Evolutionary conservation across 306 rosid species (phyloP), one percentile per base, ranked within the genome.

Genomic region (barrel medic (Medicago truncatula)): DNA sequence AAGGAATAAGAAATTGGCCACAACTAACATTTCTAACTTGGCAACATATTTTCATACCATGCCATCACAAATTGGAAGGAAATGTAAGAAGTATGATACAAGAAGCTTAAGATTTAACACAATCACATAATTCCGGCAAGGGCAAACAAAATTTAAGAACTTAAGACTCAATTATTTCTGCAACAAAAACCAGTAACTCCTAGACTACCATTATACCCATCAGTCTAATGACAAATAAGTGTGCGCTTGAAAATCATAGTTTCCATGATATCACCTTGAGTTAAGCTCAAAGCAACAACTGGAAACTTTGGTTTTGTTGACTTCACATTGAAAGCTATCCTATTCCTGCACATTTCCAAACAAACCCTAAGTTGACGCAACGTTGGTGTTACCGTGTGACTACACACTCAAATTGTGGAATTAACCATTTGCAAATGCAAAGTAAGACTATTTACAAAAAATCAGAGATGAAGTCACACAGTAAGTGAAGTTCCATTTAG

Each of bases 31-130:
- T 70, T 38, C 36, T 20, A 47, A 77, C 21, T 31, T 10, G 12
- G 39, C 36, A 14, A 49, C 52, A 14, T 47, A 60, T 40, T 71
- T 17, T 11, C 64, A 58, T 23, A 28, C 31, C 7, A 70, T 21
- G 9, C 57, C 20, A 71, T 39, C 28, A 61, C 18, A 70, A 38
- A 61, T 49, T 49, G 66, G 50, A 72, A 41, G 68, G 50, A 52
- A 63, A 62, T 4, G 18, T 34, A 40, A 1, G 28, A 23, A 31
- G 44, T 7, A 54, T 39, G 16, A 11, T 63, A 3, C 62, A 3
- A 14, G 4, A 46, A 53, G 43, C 47, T 25, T 50, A 50, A 23
- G 8, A 61, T 20, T 49, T 49, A 70, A 71, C 3, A 18, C 12
- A 1, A 4, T 28, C n/a, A 14, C 59, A 28, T 17, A 9, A 56